Evolutionary conservation across 1,139 yeast genomes (phyloP).

Genomic region (Diutina rugosa): DNA sequence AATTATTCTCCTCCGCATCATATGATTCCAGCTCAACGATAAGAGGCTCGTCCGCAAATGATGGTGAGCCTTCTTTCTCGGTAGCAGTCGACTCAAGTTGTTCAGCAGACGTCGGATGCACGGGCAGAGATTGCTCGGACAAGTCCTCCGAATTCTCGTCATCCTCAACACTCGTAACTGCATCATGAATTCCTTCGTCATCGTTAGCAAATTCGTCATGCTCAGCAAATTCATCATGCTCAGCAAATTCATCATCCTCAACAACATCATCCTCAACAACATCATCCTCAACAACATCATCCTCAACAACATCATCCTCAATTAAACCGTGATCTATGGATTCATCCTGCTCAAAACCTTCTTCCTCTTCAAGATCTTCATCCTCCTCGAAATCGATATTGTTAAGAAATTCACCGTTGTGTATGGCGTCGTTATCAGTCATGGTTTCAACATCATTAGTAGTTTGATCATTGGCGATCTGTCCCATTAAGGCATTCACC

Average conservation of each 20-base stretch:
- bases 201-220: not conserved
- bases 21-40: not conserved
- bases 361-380: conserved; percentile 5
- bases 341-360: conserved; percentile 4
- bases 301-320: not conserved
- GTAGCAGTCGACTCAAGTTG: not conserved
- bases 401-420: not conserved
- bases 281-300: no score
- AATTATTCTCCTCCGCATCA: not conserved
- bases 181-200: not conserved
- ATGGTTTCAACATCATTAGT: conserved; percentile 10
- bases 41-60: not conserved
- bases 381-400: conserved; percentile 2
- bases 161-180: no score
- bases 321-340: not conserved
- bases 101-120: not conserved
- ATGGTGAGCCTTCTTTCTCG: not conserved
- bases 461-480: conserved; percentile 10
- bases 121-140: not conserved
- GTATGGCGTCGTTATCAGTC: not conserved
- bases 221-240: no score
- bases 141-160: not conserved
- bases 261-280: no score
- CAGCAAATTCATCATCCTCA: no score
- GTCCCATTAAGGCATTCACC: conserved; percentile 7